Base-by-base conservation (phyloP, 805 yeast genomes). In the Wickerhamiella slavikovae region DNA sequence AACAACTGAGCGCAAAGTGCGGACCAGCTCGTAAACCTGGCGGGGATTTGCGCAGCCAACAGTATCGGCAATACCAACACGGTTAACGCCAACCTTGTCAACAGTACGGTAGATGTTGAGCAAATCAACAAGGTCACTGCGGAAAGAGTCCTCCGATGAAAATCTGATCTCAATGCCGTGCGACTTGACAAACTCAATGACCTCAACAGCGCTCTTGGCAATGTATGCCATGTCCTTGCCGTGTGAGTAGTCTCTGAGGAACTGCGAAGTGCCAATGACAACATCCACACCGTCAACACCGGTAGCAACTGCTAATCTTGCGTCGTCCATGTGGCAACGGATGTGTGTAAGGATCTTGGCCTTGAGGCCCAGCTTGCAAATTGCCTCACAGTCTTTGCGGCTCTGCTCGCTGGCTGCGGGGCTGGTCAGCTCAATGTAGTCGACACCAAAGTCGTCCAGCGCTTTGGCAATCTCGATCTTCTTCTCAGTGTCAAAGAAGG, bases 241-340 rank as follows among this genome's bases (percentile, higher is more conserved):
- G 54, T 89, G 96, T 16, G 93, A 77, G 55, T 71, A 83, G 55
- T 83, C 76, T 57, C 96, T 73, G 47, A 89, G 64, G 54, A 82
- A 89, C 55, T 77, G 92, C 19, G 95, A 83, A 15, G 96, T 85
- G 40, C 96, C 96, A 55, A 85, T 85, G 35, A 85, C 95, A 34
- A 85, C 94, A 59, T 89, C 95, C 38, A 85, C 96, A 58, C 96
- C 98, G 52, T 89, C 96, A 31, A 89, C 98, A 52, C 98, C 96
- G 23, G 96, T 85, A 49, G 79, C 89, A 28, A 85, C 98, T 4
- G 98, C 98, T 35, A 89, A 78, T 45, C 74, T 67, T 33, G 96
- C 98, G 48, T 89, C 98, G 55, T 85, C 96, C 95, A 85, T 85
- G 59, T 85, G 95, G 58, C 98, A 85, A 57, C 96, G 71, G 43